Conservation (phyloP, 2,329 filamentous ascomycete genomes). For the Acrocalymma vagum region DNA sequence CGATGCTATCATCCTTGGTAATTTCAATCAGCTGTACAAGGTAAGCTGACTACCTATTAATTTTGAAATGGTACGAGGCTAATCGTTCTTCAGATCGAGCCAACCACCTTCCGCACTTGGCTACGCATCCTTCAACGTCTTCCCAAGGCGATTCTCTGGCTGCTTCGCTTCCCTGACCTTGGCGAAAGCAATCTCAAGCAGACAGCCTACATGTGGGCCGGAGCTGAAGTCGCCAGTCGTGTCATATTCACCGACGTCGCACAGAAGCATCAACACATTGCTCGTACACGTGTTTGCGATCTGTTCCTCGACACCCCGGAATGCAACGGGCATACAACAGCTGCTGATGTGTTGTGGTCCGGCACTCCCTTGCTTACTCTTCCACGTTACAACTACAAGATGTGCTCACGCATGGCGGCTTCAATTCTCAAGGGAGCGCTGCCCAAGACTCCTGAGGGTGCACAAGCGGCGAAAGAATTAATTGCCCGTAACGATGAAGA, state of each 20-base stretch:
- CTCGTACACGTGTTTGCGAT: conserved; percentile 89
- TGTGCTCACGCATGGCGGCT: conserved; percentile 98
- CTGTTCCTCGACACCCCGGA: conserved; percentile 97
- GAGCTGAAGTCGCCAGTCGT: conserved; percentile 81
- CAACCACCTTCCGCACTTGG: conserved; percentile 95
- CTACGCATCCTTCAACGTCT: conserved; percentile 85
- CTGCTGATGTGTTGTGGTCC: conserved; percentile 95
- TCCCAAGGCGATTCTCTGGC: conserved; percentile 91
- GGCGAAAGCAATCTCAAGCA: conserved; percentile 85
- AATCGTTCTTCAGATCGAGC: conserved; percentile 77
- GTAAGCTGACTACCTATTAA: conserved; percentile 57
- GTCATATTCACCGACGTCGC: conserved; percentile 97
- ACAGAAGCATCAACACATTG: conserved; percentile 92
- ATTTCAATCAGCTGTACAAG: conserved; percentile 99
- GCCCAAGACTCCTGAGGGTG: conserved; percentile 74
- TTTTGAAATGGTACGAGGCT: no score
- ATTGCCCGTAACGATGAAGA: conserved; percentile 80
- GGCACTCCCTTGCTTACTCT: conserved; percentile 91
- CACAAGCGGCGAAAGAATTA: conserved; percentile 74
- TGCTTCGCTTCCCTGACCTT: conserved; percentile 94
- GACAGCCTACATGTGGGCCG: conserved; percentile 85
- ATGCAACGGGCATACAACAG: conserved; percentile 97
- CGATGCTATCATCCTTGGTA: conserved; percentile 89
- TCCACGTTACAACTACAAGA: conserved; percentile 94
- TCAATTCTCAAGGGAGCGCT: conserved; percentile 91